These are phyloP conservation scores for Aphanocladium album DNA, from an alignment of 2,329 filamentous ascomycete species.

Conservation along the genomic window DNA sequence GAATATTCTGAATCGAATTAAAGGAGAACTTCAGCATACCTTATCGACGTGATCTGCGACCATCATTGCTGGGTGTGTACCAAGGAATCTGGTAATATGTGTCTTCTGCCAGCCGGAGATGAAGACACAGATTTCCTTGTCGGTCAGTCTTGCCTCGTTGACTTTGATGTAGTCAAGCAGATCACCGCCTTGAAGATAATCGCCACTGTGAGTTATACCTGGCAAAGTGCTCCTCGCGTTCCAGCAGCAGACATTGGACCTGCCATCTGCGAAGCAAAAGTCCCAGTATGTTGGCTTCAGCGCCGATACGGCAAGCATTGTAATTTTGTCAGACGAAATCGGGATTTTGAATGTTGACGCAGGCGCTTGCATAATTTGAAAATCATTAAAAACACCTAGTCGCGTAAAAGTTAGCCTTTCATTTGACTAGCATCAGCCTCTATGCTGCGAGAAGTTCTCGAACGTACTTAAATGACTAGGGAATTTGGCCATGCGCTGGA, in stretches of 20 bases:
- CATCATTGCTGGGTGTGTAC: slow-evolving; percentile 17
- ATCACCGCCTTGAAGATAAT: slow-evolving; percentile 8
- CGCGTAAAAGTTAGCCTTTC: background rate
- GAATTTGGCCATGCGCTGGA: slow-evolving; percentile 16
- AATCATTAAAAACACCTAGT: background rate
- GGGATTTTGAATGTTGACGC: background rate
- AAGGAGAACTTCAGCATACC: slow-evolving; percentile 1
- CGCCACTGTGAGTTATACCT: slow-evolving; percentile 14
- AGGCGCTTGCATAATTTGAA: background rate
- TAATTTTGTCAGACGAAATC: slow-evolving; percentile 10
- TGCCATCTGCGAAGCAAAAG: slow-evolving; percentile 16
- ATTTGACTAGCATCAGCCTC: too few species aligned
- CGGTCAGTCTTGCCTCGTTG: slow-evolving; percentile 9
- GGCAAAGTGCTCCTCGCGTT: slow-evolving; percentile 10
- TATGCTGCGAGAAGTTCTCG: background rate
- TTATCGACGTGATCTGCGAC: slow-evolving; percentile 18
- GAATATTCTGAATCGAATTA: background rate
- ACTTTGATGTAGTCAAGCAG: slow-evolving; percentile 15
- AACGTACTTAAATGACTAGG: slow-evolving; percentile 3
- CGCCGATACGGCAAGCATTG: slow-evolving; percentile 16
- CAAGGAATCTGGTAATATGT: slow-evolving; percentile 15
- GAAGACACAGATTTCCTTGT: slow-evolving; percentile 16
- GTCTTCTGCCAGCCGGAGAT: slow-evolving; percentile 16
- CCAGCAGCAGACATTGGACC: slow-evolving; percentile 15
- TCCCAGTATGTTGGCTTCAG: slow-evolving; percentile 16